Conservation (phyloP, 306 rosid genomes). For the Lathyrus oleraceus region DNA sequence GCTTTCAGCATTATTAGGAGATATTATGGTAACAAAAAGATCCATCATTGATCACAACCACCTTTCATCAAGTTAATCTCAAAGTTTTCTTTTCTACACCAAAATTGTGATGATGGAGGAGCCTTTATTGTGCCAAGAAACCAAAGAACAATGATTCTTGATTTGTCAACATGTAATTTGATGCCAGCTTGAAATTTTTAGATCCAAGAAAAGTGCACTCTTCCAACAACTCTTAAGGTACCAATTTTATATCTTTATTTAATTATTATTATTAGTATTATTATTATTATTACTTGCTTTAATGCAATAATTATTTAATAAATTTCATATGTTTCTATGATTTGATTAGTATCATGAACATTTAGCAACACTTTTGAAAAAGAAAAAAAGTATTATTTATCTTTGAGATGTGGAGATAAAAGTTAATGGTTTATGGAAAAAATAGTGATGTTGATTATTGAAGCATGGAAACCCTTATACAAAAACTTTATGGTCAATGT, state of each 20-base stretch:
- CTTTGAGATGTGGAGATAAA: slow-evolving; percentile 8
- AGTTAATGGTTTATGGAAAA: slow-evolving; percentile 5
- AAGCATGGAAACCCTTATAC: slow-evolving; percentile 6
- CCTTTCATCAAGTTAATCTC: background rate
- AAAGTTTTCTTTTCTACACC: background rate
- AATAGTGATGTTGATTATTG: slow-evolving; percentile 23
- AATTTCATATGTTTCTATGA: slow-evolving; percentile 3
- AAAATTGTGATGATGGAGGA: background rate
- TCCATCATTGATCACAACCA: background rate
- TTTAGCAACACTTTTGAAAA: background rate
- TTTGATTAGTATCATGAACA: slow-evolving; percentile 1
- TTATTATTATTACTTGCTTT: background rate
- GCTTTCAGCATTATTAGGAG: slow-evolving; percentile 2
- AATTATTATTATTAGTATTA: background rate
- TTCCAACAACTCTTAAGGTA: background rate
- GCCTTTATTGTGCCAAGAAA: background rate
- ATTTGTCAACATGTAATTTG: slow-evolving; percentile 4
- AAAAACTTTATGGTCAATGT: slow-evolving; percentile 29
- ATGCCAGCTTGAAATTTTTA: background rate
- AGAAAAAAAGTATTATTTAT: slow-evolving; percentile 1
- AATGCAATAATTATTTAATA: background rate
- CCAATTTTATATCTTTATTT: background rate
- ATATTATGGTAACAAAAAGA: background rate
- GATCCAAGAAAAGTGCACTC: background rate
- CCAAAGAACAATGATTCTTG: background rate